A percentile compares a stretch with the other conserved stretches of the same genome.
phyloP scores from a whole-genome alignment of 805 yeast genomes.

The Candida andamanensis region DNA sequence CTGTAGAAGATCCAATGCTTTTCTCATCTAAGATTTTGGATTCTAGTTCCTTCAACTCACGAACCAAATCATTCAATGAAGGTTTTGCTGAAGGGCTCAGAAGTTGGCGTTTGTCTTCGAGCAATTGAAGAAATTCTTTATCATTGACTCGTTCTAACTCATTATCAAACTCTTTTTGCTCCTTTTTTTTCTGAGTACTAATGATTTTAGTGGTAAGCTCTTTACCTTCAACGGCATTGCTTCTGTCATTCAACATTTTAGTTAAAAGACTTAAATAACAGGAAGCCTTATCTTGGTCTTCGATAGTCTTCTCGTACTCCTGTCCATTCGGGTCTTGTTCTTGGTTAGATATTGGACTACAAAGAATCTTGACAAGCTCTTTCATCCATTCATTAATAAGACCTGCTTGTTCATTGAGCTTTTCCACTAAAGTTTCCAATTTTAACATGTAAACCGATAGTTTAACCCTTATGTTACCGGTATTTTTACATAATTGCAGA shows the following conservation, averaged over 20 bases:
- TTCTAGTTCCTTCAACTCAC: conserved; percentile 23
- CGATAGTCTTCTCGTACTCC: conserved; percentile 72
- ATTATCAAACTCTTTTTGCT: conserved; percentile 14
- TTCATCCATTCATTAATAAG: conserved; percentile 49
- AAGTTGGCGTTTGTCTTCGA: conserved; percentile 17
- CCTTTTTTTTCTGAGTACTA: conserved; percentile 15
- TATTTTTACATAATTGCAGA: conserved; percentile 10
- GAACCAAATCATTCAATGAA: conserved; percentile 30
- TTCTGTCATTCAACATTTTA: conserved; percentile 32
- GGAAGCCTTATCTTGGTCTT: conserved; percentile 68
- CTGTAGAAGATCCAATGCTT: conserved; percentile 8
- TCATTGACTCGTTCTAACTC: conserved; percentile 25
- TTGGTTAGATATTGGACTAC: conserved; percentile 42
- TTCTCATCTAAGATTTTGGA: conserved; percentile 20
- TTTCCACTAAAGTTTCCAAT: conserved; percentile 15
- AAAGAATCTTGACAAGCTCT: conserved; percentile 38
- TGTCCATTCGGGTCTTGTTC: conserved; percentile 59
- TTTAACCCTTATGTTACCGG: conserved; percentile 15
- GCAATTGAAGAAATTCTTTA: conserved; percentile 17
- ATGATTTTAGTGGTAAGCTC: conserved; percentile 17
- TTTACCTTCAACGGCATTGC: conserved; percentile 35
- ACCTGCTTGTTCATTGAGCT: conserved; percentile 49
- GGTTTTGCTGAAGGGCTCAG: conserved; percentile 27
- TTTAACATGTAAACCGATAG: conserved; percentile 18
- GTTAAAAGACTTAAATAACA: conserved; percentile 50